Evolutionary conservation across 179 eudicot genomes (phyloP).

Genomic region (Kewa caespitosa): DNA sequence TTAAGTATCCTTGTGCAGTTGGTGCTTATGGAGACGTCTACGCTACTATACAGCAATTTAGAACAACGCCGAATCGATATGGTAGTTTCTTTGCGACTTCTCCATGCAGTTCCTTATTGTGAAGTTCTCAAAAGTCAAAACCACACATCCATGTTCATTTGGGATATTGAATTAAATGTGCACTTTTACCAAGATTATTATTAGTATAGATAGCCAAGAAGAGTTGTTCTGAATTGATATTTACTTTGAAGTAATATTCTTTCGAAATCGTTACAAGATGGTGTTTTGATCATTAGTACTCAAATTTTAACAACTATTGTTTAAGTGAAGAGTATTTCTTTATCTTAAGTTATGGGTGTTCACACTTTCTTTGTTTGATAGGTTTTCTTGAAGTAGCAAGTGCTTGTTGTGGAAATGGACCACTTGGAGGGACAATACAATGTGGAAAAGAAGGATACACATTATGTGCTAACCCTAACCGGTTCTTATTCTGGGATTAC

Average conservation of each 20-base stretch:
- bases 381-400: conserved; percentile 43
- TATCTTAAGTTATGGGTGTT: neutral
- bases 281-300: too few relatives aligned
- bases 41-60: conserved; percentile 36
- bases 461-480: conserved; percentile 43
- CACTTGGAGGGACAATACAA: conserved; percentile 52
- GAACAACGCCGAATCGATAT: conserved; percentile 37
- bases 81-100: conserved; percentile 27
- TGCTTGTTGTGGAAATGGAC: conserved; percentile 70
- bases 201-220: too few relatives aligned
- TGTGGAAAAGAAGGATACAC: conserved; percentile 55
- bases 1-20: conserved; percentile 38
- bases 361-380: conserved; percentile 4
- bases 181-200: too few relatives aligned
- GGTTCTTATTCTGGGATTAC: conserved; percentile 60
- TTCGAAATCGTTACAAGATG: too few relatives aligned
- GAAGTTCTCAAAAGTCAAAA: too few relatives aligned
- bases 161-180: too few relatives aligned
- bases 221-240: neutral
- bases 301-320: neutral
- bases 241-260: too few relatives aligned
- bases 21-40: conserved; percentile 49
- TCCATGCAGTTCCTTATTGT: too few relatives aligned
- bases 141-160: too few relatives aligned
- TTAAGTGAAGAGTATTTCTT: neutral